Base-by-base conservation (phyloP, 2,329 filamentous ascomycete genomes). In the Falciphora oryzae region DNA sequence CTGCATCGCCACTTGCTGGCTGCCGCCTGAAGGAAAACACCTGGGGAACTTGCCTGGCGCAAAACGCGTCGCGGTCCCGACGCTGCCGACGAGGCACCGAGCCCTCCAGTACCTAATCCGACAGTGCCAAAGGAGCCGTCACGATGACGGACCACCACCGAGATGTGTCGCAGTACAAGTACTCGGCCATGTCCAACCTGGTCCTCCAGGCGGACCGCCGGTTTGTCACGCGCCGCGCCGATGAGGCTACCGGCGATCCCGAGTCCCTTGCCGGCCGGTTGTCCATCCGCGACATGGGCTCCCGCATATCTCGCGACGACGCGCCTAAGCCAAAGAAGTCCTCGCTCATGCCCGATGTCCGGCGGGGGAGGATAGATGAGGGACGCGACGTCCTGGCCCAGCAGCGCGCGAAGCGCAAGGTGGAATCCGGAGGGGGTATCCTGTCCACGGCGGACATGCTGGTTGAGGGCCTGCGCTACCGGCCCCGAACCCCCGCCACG, bases 161-260 rank as follows among this genome's bases (percentile, higher is more conserved):
- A 78, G 87, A 95, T 89, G 91, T 96, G 73, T 93, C 92, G 78
- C 93, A 97, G 80, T 97, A 96, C 86, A 97, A 97, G 80, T 97
- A 97, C 86, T 93, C 93, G 88, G 93, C 92, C 78, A 98, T 99
- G 95, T 99, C 95, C 81, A 99, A 99, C 88, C 90, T 99, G 92
- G 95, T 99, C 76, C 92, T 99, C 87, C 95, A 99, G 91, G 93
- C 93, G 81, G 95, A 99, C 83, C 90, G 93, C 80, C 90, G 95
- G 72, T 98, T 99, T 76, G 90, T 96, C 72, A 92, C 92, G 69
- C 89, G 95, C 76, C 89, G 93, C 73, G 93, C 89, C 71, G 94
- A 99, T 79, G 96, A 99, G 81, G 89, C 92, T 68, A 98, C 94
- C 63, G 95, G 95, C 72, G 95, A 99, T 76, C 96, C 95, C 63